phyloP scores from a whole-genome alignment of 129 eudicot genomes.

The Lactuca saligna region DNA sequence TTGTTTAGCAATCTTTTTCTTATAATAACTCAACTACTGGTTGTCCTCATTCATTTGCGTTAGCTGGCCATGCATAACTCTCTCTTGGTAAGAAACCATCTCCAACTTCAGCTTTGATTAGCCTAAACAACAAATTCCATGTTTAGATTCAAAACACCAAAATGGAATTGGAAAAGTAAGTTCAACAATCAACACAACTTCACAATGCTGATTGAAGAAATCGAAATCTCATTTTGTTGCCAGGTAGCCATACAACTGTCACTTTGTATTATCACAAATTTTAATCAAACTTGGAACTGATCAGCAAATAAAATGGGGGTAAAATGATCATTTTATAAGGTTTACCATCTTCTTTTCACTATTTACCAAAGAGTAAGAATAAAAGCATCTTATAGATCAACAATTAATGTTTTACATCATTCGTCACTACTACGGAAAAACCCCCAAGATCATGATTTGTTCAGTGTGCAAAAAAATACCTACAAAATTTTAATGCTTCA shows the following conservation, averaged over 20 bases:
- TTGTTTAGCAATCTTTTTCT: constrained; percentile 48
- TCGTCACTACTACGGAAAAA: too few relatives aligned
- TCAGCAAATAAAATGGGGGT: too few relatives aligned
- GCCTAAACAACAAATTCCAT: constrained; percentile 34
- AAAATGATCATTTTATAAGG: too few relatives aligned
- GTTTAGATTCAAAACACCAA: not conserved
- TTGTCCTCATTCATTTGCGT: constrained; percentile 85
- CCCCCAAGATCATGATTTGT: too few relatives aligned
- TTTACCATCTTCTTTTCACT: too few relatives aligned
- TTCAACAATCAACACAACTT: constrained; percentile 32
- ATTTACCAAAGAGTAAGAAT: too few relatives aligned
- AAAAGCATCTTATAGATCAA: too few relatives aligned
- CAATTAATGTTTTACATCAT: too few relatives aligned
- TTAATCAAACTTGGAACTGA: too few relatives aligned
- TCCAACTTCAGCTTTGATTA: constrained; percentile 70
- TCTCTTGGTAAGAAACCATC: constrained; percentile 58
- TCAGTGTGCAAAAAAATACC: too few relatives aligned
- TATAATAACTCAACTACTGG: constrained; percentile 54
- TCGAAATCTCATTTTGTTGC: constrained; percentile 58
- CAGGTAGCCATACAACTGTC: constrained; percentile 63
- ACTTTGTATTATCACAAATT: constrained; percentile 1
- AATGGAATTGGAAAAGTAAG: not conserved
- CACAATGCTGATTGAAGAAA: constrained; percentile 51
- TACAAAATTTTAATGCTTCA: too few relatives aligned
- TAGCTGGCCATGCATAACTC: constrained; percentile 55